Evolutionary conservation across 768 basidiomycete genomes (phyloP), one percentile per base, ranked within the genome.

Genomic region (Austroboletus eburneus): DNA sequence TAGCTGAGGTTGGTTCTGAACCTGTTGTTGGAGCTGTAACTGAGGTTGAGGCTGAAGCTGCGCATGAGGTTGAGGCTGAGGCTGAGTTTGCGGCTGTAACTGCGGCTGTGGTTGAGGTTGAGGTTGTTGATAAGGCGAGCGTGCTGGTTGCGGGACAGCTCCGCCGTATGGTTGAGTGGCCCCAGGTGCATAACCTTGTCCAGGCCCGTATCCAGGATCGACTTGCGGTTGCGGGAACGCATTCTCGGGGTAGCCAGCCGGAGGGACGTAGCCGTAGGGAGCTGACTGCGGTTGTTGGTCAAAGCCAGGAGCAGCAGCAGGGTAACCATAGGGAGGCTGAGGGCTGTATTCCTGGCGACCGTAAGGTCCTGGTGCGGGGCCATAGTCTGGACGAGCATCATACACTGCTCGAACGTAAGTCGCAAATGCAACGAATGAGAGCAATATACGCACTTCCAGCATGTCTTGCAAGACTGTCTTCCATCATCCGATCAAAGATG

Each of bases 401-500:
- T 86, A 85, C 29, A 78, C 80, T 83, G 37, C 20, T 46, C 40
- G 38, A 20, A 36, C 23, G 18, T 57, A 23, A 57, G 39, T 49
- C 29, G 16, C 18, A 50, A 17, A n/a, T 39, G 21, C 36, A 42
- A 43, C 9, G 39, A 41, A 18, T 9, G 4, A 27, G 24, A 34
- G 4, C 13, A 23, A 17, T 24, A 43, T 6, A 64, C 73, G 41
- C 61, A 85, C 84, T 72, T 39, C 77, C 83, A 10, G 79, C 74
- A 57, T 90, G 85, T 48, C 85, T 73, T 5, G 87, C 83, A 24
- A 92, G 69, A 57, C 85, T 88, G 51, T 92, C 91, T 61, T 92
- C 90, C 82, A 94, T 91, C 85, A 96, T 89, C 25, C 84, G 72
- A 61, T 96, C 93, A 57, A 94, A 98, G 45, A 94, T 90, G 14